phyloP scores from a whole-genome alignment of 306 rosid genomes.

The Casuarina cunninghamiana region DNA sequence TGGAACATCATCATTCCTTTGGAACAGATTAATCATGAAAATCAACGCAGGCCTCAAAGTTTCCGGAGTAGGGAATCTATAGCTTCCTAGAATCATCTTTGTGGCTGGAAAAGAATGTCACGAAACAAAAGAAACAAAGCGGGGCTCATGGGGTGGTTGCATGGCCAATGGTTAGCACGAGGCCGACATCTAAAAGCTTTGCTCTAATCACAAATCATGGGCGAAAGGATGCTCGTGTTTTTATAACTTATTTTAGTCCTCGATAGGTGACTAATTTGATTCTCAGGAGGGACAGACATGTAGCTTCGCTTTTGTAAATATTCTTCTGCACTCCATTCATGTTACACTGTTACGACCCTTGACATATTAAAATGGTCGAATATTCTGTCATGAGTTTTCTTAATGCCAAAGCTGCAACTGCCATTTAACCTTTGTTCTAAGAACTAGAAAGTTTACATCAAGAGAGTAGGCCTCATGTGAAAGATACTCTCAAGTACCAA shows the following conservation, averaged over 20 bases:
- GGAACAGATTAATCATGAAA: not conserved
- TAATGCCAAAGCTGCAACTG: slow-evolving; percentile 37
- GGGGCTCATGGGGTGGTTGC: not conserved
- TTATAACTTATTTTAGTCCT: not conserved
- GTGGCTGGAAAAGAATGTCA: not conserved
- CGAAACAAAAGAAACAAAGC: slow-evolving; percentile 8
- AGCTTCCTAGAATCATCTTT: not conserved
- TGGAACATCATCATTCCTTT: not conserved
- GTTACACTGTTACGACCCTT: not conserved
- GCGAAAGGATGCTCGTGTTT: slow-evolving; percentile 1
- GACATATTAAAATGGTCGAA: not conserved
- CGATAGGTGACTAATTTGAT: not conserved
- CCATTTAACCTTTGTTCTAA: not conserved
- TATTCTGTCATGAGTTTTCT: slow-evolving; percentile 23
- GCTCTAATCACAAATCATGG: slow-evolving; percentile 19
- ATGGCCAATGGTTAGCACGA: slow-evolving; percentile 7
- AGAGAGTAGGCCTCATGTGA: slow-evolving; percentile 17
- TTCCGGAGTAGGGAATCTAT: slow-evolving; percentile 1
- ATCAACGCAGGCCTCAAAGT: not conserved
- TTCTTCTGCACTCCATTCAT: not conserved
- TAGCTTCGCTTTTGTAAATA: not conserved
- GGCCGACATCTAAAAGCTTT: slow-evolving; percentile 24
- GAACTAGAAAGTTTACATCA: not conserved
- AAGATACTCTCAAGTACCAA: not conserved
- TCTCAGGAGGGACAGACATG: not conserved